Evolutionary conservation across 208 protist species (phyloP), one percentile per base, ranked within the genome.

Genomic region (Crithidia fasciculata): DNA sequence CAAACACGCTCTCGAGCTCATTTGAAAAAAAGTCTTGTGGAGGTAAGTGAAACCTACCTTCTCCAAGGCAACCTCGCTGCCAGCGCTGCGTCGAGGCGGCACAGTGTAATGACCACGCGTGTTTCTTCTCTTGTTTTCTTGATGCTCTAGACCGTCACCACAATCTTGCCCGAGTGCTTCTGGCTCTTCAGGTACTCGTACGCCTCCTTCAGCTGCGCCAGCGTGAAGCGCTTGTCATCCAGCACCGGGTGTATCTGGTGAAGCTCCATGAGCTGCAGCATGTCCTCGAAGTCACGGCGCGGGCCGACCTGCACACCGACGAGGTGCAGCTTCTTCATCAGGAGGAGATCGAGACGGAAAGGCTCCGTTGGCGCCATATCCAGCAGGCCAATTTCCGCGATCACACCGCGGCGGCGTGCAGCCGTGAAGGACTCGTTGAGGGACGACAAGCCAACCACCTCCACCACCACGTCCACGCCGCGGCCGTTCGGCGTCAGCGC

Each of bases 381-480:
- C 3, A 76, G 41, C 40, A 74, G 53, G 36, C 73, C 79, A 2
- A 72, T 50, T 5, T 66, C 57, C 4, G 72, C 43, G 8, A 76
- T 55, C 7, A 57, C 50, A 37, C 73, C 69, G 44, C 76, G 64
- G 58, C 79, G 72, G 18, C 78, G 78, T 18, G 62, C 44, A 28
- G 61, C 58, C 15, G 50, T 44, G 37, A 76, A n/a, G 44, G 72
- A 78, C 69, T 80, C 67, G 59, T 76, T 83, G 18, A 83, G 37
- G 50, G 54, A 75, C 37, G 63, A 53, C 43, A 71, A 37, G 10
- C 73, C 79, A 28, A 62, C 79, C 67, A 75, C 73, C 58, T 83
- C 72, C 63, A 76, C 79, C 41, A 76, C 72, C 41, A 76, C 69
- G 53, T 80, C 61, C 63, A 83, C 79, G 43, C 79, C 79, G 37